Evolutionary conservation across 2,329 filamentous ascomycete genomes (phyloP), one percentile per base, ranked within the genome.

Genomic region (Cercospora sp.): DNA sequence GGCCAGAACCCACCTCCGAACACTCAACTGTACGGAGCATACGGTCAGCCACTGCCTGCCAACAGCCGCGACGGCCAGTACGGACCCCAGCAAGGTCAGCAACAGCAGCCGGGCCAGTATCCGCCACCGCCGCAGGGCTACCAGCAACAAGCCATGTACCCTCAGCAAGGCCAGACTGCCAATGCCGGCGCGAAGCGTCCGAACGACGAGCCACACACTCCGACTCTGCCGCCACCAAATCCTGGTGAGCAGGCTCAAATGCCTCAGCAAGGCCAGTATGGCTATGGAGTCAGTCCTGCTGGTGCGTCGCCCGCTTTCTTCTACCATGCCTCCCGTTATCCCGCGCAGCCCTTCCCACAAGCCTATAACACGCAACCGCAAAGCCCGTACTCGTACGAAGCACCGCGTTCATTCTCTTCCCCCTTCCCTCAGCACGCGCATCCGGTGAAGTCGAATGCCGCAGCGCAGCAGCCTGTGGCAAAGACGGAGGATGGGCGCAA

Each of bases 1-100:
- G 82, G 82, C 24, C 76, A 78, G 67, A 77, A 78, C 32, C 82
- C 82, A 61, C 82, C 81, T 32, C 74, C 76, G 8, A 77, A 77
- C 64, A 72, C 75, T 43, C 79, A 80, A 73, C 80, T 85, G 85
- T 85, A 84, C 72, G 83, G 83, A 69, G 82, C 83, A 30, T 84
- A 83, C 67, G 83, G 83, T 37, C 82, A 85, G 74, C 83, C 83
- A 34, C 80, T 85, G 32, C 82, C 81, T 26, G 75, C 75, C 61
- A 72, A 75, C 57, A 75, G 74, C 28, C 73, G 72, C 21, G 74
- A 77, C 58, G 71, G 70, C 12, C 77, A 79, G 40, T 74, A 71
- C 63, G 79, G 75, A 51, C 77, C 75, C 53, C 74, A 74, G 61
- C 73, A 71, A 43, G 78, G 80, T 18, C 72, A 71, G 57, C 73